Percentiles rank a stretch among this genome's conserved stretches.
Evolutionary conservation across 306 rosid genomes (phyloP).

Genomic region (Luffa acutangula): DNA sequence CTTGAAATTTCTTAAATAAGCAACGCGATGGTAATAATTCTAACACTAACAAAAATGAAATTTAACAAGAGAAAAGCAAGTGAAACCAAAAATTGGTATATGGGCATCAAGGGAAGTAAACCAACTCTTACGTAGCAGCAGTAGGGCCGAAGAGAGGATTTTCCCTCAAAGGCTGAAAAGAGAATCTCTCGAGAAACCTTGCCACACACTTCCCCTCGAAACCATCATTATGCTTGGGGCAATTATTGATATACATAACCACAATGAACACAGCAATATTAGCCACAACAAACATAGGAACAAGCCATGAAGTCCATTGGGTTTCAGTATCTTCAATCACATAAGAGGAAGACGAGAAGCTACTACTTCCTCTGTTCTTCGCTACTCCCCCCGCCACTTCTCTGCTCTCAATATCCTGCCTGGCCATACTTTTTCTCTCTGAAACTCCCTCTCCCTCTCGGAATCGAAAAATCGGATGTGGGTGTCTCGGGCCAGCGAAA

Average conservation of each 20-base stretch:
- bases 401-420: conserved; percentile 55
- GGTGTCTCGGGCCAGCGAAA: background rate
- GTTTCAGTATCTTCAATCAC: conserved; percentile 30
- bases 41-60: background rate
- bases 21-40: background rate
- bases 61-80: background rate
- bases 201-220: conserved; percentile 44
- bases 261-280: conserved; percentile 47
- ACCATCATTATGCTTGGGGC: conserved; percentile 36
- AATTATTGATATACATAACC: conserved; percentile 60
- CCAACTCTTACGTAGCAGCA: conserved; percentile 44
- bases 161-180: conserved; percentile 61
- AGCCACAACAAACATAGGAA: conserved; percentile 56
- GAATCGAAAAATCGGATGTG: background rate
- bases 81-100: background rate
- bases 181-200: conserved; percentile 45
- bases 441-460: conserved; percentile 9
- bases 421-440: conserved; percentile 23
- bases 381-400: conserved; percentile 10
- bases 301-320: conserved; percentile 77
- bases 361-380: conserved; percentile 22
- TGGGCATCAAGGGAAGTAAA: background rate
- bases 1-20: background rate
- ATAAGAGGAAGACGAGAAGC: conserved; percentile 23
- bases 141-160: conserved; percentile 87